These are phyloP conservation scores for Tulasnella sp. DNA, from an alignment of 768 basidiomycete species.

Conservation along the genomic window DNA sequence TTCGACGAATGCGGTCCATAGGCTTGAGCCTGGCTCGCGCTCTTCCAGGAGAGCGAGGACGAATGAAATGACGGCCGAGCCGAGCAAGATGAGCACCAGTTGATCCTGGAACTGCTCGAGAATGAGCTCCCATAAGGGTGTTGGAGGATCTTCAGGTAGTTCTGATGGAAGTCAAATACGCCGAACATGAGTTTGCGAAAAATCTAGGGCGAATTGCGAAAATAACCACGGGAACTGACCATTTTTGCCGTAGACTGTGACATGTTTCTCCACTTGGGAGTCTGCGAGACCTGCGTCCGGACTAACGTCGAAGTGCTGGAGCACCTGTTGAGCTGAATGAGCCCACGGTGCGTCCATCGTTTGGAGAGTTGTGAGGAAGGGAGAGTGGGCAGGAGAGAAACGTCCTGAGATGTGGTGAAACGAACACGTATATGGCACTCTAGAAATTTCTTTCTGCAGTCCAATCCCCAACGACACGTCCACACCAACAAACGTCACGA, in stretches of 20 bases:
- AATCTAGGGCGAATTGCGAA: not conserved
- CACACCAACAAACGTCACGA: slow-evolving; percentile 1
- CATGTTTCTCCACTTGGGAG: slow-evolving; percentile 59
- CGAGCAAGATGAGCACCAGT: slow-evolving; percentile 91
- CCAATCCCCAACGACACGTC: not conserved
- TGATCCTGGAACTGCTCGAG: slow-evolving; percentile 99
- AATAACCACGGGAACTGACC: slow-evolving; percentile 34
- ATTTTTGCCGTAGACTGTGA: slow-evolving; percentile 75
- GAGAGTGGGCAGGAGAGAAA: not conserved
- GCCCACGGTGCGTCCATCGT: slow-evolving; percentile 72
- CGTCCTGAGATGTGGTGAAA: not conserved
- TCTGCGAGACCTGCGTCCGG: slow-evolving; percentile 47
- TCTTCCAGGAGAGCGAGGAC: slow-evolving; percentile 82
- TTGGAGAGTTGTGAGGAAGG: not conserved
- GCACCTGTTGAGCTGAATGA: slow-evolving; percentile 49
- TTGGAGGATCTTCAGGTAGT: slow-evolving; percentile 83
- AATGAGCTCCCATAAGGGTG: slow-evolving; percentile 87
- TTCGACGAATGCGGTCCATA: slow-evolving; percentile 86
- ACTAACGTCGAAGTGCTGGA: slow-evolving; percentile 64
- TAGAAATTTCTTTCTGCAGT: not conserved
- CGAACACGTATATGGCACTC: not conserved
- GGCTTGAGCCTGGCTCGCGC: slow-evolving; percentile 42
- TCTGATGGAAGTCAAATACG: slow-evolving; percentile 37
- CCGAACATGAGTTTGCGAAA: not conserved
- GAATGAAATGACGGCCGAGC: slow-evolving; percentile 87